Percentiles rank a stretch among this genome's conserved stretches.
Evolutionary conservation across 352 stramenopile species (phyloP).

Genomic region (Blastocystis sp.): DNA sequence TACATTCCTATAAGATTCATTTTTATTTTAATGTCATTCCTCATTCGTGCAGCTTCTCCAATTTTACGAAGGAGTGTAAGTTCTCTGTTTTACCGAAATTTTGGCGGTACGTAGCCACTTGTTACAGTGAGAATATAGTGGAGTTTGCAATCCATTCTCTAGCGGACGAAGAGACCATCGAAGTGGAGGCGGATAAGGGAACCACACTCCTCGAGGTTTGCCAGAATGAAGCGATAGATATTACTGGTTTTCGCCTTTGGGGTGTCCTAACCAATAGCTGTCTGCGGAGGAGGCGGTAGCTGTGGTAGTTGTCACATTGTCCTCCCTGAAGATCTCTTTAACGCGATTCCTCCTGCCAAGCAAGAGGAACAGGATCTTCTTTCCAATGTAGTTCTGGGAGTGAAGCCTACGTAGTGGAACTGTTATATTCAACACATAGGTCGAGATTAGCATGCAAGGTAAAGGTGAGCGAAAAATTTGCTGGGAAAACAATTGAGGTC

Average conservation of each 20-base stretch:
- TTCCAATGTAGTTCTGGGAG: conserved; percentile 14
- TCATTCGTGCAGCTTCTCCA: not conserved
- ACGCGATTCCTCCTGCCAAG: not conserved
- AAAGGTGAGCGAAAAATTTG: conserved; percentile 45
- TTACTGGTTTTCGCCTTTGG: not conserved
- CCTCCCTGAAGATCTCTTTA: conserved; percentile 25
- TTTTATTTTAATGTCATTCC: conserved; percentile 4
- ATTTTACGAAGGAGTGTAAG: not conserved
- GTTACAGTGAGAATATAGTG: not conserved
- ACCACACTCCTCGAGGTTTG: conserved; percentile 22
- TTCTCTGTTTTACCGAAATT: not conserved
- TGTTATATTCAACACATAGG: not conserved
- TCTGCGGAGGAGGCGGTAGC: conserved; percentile 35
- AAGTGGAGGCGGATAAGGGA: conserved; percentile 46
- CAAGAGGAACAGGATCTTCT: conserved; percentile 10
- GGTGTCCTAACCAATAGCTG: not conserved
- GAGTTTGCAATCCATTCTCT: conserved; percentile 23
- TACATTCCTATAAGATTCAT: not conserved
- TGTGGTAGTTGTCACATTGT: conserved; percentile 48
- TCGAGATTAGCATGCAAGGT: conserved; percentile 43
- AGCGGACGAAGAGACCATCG: conserved; percentile 26
- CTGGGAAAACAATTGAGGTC: conserved; percentile 53
- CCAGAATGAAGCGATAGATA: conserved; percentile 11
- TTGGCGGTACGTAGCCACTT: not conserved
- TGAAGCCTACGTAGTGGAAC: not conserved